Percentiles rank a stretch among this genome's conserved stretches.
Conservation (phyloP, 768 basidiomycete genomes). For the Cystofilobasidium bisporidii region DNA sequence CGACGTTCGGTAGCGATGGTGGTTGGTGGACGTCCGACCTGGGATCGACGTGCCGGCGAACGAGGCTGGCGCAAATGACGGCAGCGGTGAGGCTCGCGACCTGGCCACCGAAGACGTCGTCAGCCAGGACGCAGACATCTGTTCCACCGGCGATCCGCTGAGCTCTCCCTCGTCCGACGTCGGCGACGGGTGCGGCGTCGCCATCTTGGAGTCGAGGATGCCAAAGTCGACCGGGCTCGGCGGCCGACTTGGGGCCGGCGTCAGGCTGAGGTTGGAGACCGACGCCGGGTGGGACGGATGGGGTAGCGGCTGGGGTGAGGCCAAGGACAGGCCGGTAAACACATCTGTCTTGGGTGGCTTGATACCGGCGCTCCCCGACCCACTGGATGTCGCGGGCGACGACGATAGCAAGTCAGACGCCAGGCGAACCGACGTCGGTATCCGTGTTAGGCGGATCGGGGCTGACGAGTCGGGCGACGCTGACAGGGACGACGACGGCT, state of each 20-base stretch:
- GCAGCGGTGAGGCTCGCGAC: not conserved
- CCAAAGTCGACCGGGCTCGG: not conserved
- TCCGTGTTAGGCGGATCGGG: constrained; percentile 42
- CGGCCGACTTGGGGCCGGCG: not conserved
- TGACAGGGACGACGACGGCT: constrained; percentile 16
- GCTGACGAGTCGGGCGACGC: not conserved
- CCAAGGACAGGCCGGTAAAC: constrained; percentile 6
- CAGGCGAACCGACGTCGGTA: constrained; percentile 43
- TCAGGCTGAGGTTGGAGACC: constrained; percentile 6
- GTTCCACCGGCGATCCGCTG: constrained; percentile 5
- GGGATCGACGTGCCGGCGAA: not conserved
- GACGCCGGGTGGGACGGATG: not conserved
- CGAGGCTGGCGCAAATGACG: constrained; percentile 1
- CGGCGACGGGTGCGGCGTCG: constrained; percentile 7
- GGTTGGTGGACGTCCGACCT: constrained; percentile 1
- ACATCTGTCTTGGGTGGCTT: constrained; percentile 9
- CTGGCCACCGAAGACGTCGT: not conserved
- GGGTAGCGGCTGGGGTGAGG: not conserved
- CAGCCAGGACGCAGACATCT: constrained; percentile 10
- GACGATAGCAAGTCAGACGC: constrained; percentile 41
- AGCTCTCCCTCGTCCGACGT: not conserved
- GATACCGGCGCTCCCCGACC: not conserved
- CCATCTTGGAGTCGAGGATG: constrained; percentile 6
- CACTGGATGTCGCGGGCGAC: not conserved
- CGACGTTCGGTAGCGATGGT: constrained; percentile 25